Evolutionary conservation across 129 eudicot species (phyloP).

Genomic region (Flaveria linearis): DNA sequence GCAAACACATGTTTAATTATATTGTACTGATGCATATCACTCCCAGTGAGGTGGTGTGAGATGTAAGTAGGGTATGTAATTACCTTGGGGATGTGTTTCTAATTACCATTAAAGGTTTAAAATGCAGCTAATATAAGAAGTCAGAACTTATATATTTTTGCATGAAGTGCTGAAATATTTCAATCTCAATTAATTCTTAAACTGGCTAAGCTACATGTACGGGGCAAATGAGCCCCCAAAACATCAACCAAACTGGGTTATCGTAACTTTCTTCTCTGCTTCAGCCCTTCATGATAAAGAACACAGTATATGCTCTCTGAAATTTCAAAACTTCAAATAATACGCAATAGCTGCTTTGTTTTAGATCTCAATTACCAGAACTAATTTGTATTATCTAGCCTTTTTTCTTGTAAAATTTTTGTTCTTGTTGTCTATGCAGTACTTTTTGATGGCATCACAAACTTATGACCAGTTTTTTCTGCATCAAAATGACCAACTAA

Average conservation of each 20-base stretch:
- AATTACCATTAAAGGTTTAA: not conserved
- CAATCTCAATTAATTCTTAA: slow-evolving; percentile 11
- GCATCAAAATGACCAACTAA: not conserved
- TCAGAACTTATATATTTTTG: slow-evolving; percentile 1
- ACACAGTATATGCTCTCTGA: not conserved
- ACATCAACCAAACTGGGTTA: not conserved
- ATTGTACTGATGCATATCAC: not conserved
- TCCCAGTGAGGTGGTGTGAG: not conserved
- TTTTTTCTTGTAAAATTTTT: not conserved
- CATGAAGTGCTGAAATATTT: not conserved
- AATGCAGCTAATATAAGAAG: not conserved
- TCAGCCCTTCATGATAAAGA: not conserved
- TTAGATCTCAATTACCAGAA: not conserved
- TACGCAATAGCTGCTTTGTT: not conserved
- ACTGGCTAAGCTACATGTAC: not conserved
- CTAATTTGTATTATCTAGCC: not conserved
- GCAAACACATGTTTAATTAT: not conserved
- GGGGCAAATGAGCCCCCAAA: not conserved
- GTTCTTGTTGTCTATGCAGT: not conserved
- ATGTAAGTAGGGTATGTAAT: not conserved
- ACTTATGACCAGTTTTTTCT: not conserved
- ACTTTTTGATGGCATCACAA: not conserved
- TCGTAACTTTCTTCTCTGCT: not conserved
- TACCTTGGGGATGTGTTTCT: not conserved
- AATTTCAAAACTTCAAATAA: not conserved